phyloP scores from a whole-genome alignment of 2,329 filamentous ascomycete genomes.

The Pseudogymnoascus sp. region DNA sequence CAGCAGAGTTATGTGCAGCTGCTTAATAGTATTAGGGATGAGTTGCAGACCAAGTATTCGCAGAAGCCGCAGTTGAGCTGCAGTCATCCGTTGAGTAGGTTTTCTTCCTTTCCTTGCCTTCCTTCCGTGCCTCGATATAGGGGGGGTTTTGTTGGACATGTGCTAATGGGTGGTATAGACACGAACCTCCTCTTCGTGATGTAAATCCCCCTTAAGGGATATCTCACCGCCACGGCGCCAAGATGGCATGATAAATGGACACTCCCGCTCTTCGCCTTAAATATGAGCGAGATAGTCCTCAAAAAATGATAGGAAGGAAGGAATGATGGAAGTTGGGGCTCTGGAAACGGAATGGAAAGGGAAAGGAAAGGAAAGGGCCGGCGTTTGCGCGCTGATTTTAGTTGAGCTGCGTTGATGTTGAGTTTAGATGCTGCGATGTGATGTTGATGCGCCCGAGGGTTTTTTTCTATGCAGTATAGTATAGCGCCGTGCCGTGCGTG shows the following conservation, averaged over 20 bases:
- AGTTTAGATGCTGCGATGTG: background rate
- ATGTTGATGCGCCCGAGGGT: background rate
- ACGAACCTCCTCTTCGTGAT: constrained; percentile 57
- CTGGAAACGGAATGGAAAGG: background rate
- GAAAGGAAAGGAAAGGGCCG: background rate
- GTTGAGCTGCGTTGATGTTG: background rate
- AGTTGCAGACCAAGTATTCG: constrained; percentile 75
- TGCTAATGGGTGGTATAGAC: constrained; percentile 35
- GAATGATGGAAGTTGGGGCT: too few relatives aligned
- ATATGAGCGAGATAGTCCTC: too few relatives aligned
- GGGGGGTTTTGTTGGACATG: background rate
- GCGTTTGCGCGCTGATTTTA: background rate
- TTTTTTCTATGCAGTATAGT: background rate
- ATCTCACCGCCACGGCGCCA: background rate
- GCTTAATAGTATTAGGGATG: constrained; percentile 88
- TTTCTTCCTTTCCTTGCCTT: background rate
- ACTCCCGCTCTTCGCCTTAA: background rate
- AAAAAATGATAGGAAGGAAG: too few relatives aligned
- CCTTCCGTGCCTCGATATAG: background rate
- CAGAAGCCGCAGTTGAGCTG: constrained; percentile 96
- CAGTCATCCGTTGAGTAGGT: constrained; percentile 83
- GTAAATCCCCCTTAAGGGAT: constrained; percentile 30
- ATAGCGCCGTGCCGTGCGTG: background rate
- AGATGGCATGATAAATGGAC: background rate
- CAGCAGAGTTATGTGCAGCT: constrained; percentile 95